Percentiles rank a stretch among this genome's conserved stretches.
These are phyloP conservation scores for Colletotrichum viniferum DNA, from an alignment of 2,329 filamentous ascomycete species.

Conservation along the genomic window DNA sequence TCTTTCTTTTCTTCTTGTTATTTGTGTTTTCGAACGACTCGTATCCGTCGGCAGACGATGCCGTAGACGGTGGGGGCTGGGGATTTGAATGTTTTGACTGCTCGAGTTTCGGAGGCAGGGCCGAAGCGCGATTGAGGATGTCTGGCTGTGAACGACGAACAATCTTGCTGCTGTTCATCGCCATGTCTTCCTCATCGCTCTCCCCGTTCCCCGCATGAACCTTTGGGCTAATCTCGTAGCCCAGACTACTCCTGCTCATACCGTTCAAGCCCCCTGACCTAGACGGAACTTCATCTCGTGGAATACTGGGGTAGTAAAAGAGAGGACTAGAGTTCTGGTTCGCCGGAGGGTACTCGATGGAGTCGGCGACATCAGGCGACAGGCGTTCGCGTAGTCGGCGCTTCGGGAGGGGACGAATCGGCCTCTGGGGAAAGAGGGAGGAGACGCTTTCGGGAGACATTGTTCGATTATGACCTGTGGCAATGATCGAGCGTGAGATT, in stretches of 20 bases:
- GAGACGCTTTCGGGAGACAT: slow-evolving; percentile 80
- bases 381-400: slow-evolving; percentile 86
- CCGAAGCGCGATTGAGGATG: slow-evolving; percentile 45
- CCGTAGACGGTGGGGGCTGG: slow-evolving; percentile 69
- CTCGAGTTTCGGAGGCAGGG: slow-evolving; percentile 48
- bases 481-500: slow-evolving; percentile 15
- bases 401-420: slow-evolving; percentile 91
- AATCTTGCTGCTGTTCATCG: slow-evolving; percentile 39
- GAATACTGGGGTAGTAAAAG: slow-evolving; percentile 68
- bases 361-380: slow-evolving; percentile 81
- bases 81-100: slow-evolving; percentile 48
- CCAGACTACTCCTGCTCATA: slow-evolving; percentile 18
- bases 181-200: slow-evolving; percentile 65
- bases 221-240: slow-evolving; percentile 12
- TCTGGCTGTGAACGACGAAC: slow-evolving; percentile 53
- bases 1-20: slow-evolving; percentile 99
- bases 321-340: slow-evolving; percentile 74
- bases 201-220: slow-evolving; percentile 55
- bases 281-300: slow-evolving; percentile 24
- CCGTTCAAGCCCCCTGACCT: slow-evolving; percentile 28
- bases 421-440: slow-evolving; percentile 83
- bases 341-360: slow-evolving; percentile 81
- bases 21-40: slow-evolving; percentile 98
- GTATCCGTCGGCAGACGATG: slow-evolving; percentile 82
- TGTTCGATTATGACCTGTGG: slow-evolving; percentile 49